Conservation (phyloP, 192 early-diverging fungal genomes). For the Nowakowskiella sp. region DNA sequence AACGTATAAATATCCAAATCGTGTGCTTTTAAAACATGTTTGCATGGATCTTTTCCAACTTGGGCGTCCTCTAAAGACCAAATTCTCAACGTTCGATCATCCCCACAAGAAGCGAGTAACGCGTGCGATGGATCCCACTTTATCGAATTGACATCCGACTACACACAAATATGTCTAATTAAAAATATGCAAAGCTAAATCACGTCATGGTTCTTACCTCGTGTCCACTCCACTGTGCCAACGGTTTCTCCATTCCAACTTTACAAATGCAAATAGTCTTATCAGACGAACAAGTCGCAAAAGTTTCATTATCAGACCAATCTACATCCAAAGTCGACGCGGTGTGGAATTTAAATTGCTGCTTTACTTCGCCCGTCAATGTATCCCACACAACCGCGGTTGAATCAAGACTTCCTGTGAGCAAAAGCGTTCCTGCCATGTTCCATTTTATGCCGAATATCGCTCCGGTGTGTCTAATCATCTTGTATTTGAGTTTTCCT, state of each 20-base stretch:
- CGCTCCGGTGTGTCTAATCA: constrained; percentile 67
- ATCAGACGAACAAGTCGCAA: constrained; percentile 83
- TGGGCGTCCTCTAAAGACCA: constrained; percentile 60
- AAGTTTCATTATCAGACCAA: constrained; percentile 86
- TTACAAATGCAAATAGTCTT: constrained; percentile 71
- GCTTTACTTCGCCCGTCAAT: constrained; percentile 58
- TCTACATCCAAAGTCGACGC: constrained; percentile 67
- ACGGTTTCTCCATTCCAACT: constrained; percentile 56
- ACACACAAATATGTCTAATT: constrained; percentile 6
- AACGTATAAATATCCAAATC: constrained; percentile 68
- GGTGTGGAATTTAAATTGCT: constrained; percentile 62
- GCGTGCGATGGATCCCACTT: constrained; percentile 62
- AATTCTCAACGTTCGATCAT: constrained; percentile 67
- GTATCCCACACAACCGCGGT: constrained; percentile 82
- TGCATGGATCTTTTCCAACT: constrained; percentile 37
- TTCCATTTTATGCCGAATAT: constrained; percentile 86
- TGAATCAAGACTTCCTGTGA: constrained; percentile 71
- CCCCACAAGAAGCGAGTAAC: constrained; percentile 67
- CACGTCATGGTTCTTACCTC: constrained; percentile 25
- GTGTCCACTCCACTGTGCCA: constrained; percentile 71
- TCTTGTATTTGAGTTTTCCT: constrained; percentile 50
- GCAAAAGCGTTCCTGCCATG: constrained; percentile 61
- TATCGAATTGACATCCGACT: constrained; percentile 50
- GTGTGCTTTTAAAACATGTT: constrained; percentile 54
- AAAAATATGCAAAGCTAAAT: neutral